Evolutionary conservation across 2,329 filamentous ascomycete genomes (phyloP).

Genomic region (Pestalotiopsis sp.): DNA sequence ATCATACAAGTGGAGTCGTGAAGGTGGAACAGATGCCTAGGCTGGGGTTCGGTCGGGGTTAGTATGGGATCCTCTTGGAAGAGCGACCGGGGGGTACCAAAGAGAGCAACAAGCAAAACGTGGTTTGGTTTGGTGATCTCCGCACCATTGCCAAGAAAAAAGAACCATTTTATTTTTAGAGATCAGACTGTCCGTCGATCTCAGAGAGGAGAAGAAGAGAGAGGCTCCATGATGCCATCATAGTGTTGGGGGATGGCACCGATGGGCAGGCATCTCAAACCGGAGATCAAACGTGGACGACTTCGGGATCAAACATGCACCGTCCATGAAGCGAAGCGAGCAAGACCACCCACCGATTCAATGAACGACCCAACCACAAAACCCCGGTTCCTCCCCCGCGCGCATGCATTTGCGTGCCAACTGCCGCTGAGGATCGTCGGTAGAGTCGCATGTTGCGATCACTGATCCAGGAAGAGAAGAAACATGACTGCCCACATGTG

Average conservation of each 20-base stretch:
- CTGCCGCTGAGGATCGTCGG: not conserved
- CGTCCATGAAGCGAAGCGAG: not conserved
- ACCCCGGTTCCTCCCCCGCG: not conserved
- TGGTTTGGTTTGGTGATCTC: not conserved
- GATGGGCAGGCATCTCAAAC: constrained; percentile 4
- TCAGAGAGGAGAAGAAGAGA: not conserved
- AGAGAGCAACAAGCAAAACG: not conserved
- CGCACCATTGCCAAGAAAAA: not conserved
- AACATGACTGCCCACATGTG: not conserved
- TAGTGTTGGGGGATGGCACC: not conserved
- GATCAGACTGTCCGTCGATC: not conserved
- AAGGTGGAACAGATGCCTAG: not conserved
- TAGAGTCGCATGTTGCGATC: not conserved
- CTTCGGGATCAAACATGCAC: constrained; percentile 10
- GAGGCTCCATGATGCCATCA: not conserved
- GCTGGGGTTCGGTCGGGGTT: not conserved
- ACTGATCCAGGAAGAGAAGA: not conserved
- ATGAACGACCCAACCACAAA: too few species aligned
- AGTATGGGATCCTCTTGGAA: not conserved
- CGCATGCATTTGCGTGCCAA: not conserved
- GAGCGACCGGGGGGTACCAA: not conserved
- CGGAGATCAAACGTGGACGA: constrained; percentile 13
- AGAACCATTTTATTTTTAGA: not conserved
- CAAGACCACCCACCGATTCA: not conserved
- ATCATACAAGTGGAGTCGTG: constrained; percentile 7